Evolutionary conservation across 495 filamentous ascomycete species (phyloP).

Genomic region (Tuber aestivum): DNA sequence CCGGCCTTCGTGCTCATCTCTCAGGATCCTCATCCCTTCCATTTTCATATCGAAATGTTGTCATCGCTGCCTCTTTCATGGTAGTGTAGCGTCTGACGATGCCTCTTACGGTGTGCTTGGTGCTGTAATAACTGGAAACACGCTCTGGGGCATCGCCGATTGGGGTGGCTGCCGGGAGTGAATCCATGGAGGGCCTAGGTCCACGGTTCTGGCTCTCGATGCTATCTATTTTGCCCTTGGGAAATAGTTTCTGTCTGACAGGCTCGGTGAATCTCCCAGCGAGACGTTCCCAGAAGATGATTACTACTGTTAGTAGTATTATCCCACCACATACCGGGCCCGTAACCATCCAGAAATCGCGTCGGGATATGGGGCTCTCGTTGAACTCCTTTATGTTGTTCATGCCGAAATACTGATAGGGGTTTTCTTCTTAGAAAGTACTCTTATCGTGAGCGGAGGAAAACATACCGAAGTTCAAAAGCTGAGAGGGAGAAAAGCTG

Average conservation of each 20-base stretch:
- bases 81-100: too few species aligned
- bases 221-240: neutral
- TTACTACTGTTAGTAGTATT: neutral
- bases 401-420: neutral
- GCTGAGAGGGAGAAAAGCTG: neutral
- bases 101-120: too few species aligned
- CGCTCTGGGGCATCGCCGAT: too few species aligned
- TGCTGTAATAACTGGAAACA: too few species aligned
- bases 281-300: neutral
- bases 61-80: neutral
- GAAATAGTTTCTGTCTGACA: neutral
- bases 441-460: neutral
- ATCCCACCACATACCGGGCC: neutral
- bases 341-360: neutral
- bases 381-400: neutral
- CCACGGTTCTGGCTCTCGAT: too few species aligned
- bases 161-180: too few species aligned
- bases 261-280: too few species aligned
- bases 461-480: neutral
- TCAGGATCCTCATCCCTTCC: neutral
- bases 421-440: neutral
- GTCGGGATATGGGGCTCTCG: neutral
- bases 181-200: too few species aligned
- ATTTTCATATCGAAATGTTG: neutral
- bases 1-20: neutral